These are phyloP conservation scores for Rhizophagus sp. DNA, from an alignment of 192 early-diverging fungal genomes.

Conservation along the genomic window DNA sequence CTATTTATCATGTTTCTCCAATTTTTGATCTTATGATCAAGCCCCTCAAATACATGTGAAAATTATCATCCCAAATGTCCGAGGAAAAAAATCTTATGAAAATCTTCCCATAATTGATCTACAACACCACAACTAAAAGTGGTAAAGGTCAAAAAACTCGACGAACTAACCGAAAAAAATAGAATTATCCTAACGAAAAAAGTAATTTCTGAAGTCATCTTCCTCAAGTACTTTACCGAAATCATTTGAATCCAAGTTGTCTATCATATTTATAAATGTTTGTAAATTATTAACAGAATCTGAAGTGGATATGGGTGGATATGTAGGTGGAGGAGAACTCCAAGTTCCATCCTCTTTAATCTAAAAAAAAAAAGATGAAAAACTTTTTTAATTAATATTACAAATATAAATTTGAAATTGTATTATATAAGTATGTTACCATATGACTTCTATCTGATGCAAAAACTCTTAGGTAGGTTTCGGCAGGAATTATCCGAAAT, in stretches of 20 bases:
- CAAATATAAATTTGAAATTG: no score
- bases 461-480: slow-evolving; percentile 15
- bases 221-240: slow-evolving; percentile 16
- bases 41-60: no score
- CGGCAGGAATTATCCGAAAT: slow-evolving; percentile 13
- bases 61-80: no score
- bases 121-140: no score
- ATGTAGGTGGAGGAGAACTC: not conserved
- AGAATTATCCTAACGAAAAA: not conserved
- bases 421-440: not conserved
- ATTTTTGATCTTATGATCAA: no score
- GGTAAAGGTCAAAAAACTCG: no score
- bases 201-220: not conserved
- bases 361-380: not conserved
- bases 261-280: slow-evolving; percentile 17
- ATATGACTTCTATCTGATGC: slow-evolving; percentile 28
- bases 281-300: slow-evolving; percentile 7
- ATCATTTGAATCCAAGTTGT: slow-evolving; percentile 9
- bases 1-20: no score
- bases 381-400: not conserved
- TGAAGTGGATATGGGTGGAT: not conserved
- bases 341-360: slow-evolving; percentile 17
- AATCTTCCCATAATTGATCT: no score
- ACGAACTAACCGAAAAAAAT: no score
- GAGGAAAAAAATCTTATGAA: no score